Percentiles rank a stretch among this genome's conserved stretches.
phyloP scores from a whole-genome alignment of 768 basidiomycete species.

The Tricholoma flavovirens region DNA sequence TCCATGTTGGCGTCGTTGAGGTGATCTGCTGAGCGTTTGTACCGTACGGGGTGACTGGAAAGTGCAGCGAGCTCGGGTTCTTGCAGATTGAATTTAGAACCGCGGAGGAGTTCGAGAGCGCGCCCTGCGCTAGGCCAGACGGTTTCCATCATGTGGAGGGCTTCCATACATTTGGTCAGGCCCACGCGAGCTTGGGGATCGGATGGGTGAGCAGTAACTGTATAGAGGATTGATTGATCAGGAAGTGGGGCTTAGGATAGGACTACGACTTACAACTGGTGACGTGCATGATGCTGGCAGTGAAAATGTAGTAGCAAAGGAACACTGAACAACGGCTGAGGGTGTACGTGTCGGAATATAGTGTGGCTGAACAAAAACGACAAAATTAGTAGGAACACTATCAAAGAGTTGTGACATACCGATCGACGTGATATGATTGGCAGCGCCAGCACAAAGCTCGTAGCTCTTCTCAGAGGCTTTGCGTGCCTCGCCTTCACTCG shows the following conservation, averaged over 20 bases:
- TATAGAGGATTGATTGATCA: neutral
- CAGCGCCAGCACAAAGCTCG: constrained; percentile 69
- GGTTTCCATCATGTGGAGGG: constrained; percentile 22
- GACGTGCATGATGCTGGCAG: constrained; percentile 76
- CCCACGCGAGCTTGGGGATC: constrained; percentile 36
- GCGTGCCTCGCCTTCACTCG: constrained; percentile 49
- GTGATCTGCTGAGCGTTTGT: too few relatives aligned
- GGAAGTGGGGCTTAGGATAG: neutral
- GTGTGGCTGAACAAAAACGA: constrained; percentile 32
- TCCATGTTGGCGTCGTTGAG: too few relatives aligned
- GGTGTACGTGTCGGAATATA: constrained; percentile 59
- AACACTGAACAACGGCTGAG: constrained; percentile 62
- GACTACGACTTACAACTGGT: constrained; percentile 49
- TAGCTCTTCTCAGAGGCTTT: constrained; percentile 57
- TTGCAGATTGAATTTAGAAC: constrained; percentile 42
- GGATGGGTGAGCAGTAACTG: constrained; percentile 57
- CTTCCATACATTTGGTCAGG: too few relatives aligned
- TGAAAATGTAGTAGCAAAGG: constrained; percentile 75
- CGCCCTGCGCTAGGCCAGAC: constrained; percentile 77
- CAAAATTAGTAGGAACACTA: neutral
- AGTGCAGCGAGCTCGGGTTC: constrained; percentile 17
- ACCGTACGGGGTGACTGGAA: constrained; percentile 25
- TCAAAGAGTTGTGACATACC: constrained; percentile 31
- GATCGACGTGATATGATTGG: constrained; percentile 73
- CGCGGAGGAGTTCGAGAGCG: constrained; percentile 65